phyloP scores from a whole-genome alignment of 139 green algal genomes.

The Chlamydomonas schloesseri region DNA sequence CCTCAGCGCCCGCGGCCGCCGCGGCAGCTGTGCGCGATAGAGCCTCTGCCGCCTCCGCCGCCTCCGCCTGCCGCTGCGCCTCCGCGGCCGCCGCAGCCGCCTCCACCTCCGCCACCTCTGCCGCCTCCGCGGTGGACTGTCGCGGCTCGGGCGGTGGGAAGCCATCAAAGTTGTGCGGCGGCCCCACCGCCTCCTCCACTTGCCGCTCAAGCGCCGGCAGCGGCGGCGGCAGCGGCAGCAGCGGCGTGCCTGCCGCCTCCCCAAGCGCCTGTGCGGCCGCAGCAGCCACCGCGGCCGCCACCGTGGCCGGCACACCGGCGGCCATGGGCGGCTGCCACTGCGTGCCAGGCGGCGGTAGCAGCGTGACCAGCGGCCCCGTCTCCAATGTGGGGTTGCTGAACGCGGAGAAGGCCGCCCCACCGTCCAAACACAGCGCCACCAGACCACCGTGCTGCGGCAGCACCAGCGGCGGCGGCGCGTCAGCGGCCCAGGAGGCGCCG shows the following conservation, averaged over 20 bases:
- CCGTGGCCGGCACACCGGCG: background rate
- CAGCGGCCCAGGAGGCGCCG: background rate
- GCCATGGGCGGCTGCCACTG: background rate
- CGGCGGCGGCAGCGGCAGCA: background rate
- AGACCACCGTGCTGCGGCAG: slow-evolving; percentile 29
- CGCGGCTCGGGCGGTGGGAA: background rate
- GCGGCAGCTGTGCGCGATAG: background rate
- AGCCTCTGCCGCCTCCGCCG: background rate
- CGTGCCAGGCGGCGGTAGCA: background rate
- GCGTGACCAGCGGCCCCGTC: background rate
- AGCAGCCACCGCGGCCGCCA: background rate
- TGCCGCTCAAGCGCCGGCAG: slow-evolving; percentile 39
- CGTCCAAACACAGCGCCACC: slow-evolving; percentile 2
- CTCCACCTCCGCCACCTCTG: background rate
- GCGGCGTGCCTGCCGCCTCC: background rate
- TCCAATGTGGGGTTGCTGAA: background rate
- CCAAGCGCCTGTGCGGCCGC: background rate
- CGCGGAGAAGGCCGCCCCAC: background rate
- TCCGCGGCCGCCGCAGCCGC: background rate
- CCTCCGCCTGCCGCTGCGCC: background rate
- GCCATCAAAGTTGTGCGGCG: slow-evolving; percentile 45
- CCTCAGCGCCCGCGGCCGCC: background rate
- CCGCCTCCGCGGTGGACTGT: background rate
- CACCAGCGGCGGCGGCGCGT: background rate
- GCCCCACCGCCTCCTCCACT: slow-evolving; percentile 43